These are phyloP conservation scores for Adenanthera pavonina DNA, from an alignment of 306 rosid species.

Conservation along the genomic window DNA sequence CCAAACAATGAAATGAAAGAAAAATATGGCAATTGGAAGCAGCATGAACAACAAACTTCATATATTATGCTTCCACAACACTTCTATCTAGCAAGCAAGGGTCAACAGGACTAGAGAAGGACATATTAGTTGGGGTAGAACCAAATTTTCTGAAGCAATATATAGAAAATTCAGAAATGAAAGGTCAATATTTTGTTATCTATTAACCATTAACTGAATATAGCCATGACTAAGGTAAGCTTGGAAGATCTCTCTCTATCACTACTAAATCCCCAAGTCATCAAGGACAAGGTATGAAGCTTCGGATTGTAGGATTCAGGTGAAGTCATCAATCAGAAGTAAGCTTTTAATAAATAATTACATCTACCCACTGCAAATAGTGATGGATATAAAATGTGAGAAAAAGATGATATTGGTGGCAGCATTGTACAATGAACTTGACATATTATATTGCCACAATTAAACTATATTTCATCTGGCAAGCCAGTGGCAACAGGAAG, in stretches of 20 bases:
- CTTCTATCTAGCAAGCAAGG: constrained; percentile 28
- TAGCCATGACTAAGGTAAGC: constrained; percentile 14
- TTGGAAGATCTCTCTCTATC: constrained; percentile 22
- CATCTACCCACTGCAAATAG: neutral
- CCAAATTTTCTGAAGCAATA: neutral
- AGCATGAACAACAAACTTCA: constrained; percentile 24
- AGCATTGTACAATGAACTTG: constrained; percentile 24
- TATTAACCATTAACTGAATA: neutral
- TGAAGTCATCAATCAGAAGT: neutral
- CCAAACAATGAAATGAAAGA: neutral
- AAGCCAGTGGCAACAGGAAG: neutral
- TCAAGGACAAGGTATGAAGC: constrained; percentile 21
- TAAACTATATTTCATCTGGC: constrained; percentile 18
- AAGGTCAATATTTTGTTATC: constrained; percentile 3
- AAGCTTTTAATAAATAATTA: constrained; percentile 3
- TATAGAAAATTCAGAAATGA: neutral
- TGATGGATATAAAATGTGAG: neutral
- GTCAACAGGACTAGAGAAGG: too few species aligned
- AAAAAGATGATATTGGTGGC: constrained; percentile 5
- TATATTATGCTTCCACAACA: constrained; percentile 3
- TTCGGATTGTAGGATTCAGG: constrained; percentile 17
- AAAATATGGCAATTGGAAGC: constrained; percentile 7
- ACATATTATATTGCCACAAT: neutral
- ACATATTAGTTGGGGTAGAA: neutral
- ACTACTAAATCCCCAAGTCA: neutral